Base-by-base conservation (phyloP, 306 rosid genomes). In the Calophaca sinica region DNA sequence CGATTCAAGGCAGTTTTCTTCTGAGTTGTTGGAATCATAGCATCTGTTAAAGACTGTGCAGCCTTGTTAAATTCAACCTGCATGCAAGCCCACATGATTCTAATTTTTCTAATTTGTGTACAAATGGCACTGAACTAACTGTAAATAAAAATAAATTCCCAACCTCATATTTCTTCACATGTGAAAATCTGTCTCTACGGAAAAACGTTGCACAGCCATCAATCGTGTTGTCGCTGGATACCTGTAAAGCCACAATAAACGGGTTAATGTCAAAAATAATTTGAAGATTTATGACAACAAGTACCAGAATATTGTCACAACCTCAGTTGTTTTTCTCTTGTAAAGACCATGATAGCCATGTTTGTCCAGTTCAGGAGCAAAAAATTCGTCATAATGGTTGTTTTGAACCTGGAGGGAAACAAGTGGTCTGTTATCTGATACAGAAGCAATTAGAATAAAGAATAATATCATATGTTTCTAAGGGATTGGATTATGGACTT, bases 121-220 rank as follows among this genome's bases (percentile, higher is more conserved):
- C 57, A 77, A 46, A 42, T 2, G n/a, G 14, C 51, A 52, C 33
- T 78, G 35, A 51, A 60, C 48, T n/a, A 55, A 64, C 9, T 48
- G 12, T 6, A 41, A 12, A 45, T 31, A 20, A 35, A 80, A 76
- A 58, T 59, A 45, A 76, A 31, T 74, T 75, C 80, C 87, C 51
- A 55, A 91, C 99, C 99, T 94, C 99, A 46, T 94, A 94, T 94
- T 94, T 94, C 78, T 94, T 94, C 64, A 94, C 96, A 72, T 90
- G 97, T 1, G 93, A 81, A 79, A 96, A 96, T 89, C 96, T 92
- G 80, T 96, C 99, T 85, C 96, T 84, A 42, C 98, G 99, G 83
- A 89, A 96, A 87, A 96, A 96, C 67, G 99, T 96, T 33, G 99
- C 99, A 88, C 99, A 96, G 32, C 99, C 98, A 50, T 96, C 99